Evolutionary conservation across 1,139 yeast species (phyloP).

Genomic region (Kazachstania sp.): DNA sequence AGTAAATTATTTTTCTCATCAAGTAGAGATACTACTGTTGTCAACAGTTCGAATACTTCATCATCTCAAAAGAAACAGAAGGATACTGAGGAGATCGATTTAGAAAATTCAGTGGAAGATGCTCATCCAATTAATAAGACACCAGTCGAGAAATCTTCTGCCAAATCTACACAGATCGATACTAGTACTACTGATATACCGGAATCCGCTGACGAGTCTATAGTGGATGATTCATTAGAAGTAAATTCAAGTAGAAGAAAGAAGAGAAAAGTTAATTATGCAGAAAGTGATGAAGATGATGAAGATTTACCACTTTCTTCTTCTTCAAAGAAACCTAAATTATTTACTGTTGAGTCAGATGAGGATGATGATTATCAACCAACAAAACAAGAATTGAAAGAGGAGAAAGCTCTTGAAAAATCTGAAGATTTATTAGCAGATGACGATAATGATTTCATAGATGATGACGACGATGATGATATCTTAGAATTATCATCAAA

Average conservation of each 20-base stretch:
- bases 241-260: neutral
- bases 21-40: neutral
- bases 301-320: conserved; percentile 11
- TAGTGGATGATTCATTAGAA: neutral
- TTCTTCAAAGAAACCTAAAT: conserved; percentile 22
- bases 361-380: conserved; percentile 30
- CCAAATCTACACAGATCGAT: neutral
- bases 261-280: conserved; percentile 31
- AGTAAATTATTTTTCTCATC: neutral
- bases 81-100: neutral
- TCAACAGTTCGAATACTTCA: neutral
- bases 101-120: neutral
- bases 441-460: conserved; percentile 9
- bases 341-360: conserved; percentile 24
- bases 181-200: neutral
- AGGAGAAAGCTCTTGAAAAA: conserved; percentile 13
- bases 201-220: neutral
- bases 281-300: conserved; percentile 35
- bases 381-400: conserved; percentile 25
- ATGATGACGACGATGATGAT: conserved; percentile 25
- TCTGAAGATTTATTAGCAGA: conserved; percentile 9
- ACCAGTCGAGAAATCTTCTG: neutral
- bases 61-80: neutral
- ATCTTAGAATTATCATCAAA: conserved; percentile 20
- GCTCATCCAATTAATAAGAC: neutral